Evolutionary conservation across 441 rosid genomes (phyloP).

Genomic region (Corymbia citriodora): DNA sequence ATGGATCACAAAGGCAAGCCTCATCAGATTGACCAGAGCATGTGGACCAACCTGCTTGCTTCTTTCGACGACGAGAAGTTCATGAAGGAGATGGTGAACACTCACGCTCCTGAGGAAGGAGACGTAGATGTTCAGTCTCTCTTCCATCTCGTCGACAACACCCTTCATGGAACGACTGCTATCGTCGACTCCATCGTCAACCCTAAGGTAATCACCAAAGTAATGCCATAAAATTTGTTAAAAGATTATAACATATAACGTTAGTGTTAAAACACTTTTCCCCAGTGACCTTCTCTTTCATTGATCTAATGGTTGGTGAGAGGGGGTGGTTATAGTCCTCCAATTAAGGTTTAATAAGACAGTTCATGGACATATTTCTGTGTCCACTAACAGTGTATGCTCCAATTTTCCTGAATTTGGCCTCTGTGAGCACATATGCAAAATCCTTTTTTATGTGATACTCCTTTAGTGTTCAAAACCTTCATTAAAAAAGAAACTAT

Average conservation of each 20-base stretch:
- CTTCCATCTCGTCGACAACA: not conserved
- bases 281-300: not conserved
- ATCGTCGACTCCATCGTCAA: not conserved
- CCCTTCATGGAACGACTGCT: not conserved
- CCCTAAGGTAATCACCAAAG: not conserved
- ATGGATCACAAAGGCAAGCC: not conserved
- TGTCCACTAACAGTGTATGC: not conserved
- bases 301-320: not conserved
- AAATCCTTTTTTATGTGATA: not conserved
- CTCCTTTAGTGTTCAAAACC: not conserved
- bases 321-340: not conserved
- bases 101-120: not conserved
- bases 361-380: not conserved
- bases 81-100: not conserved
- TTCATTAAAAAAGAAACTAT: not conserved
- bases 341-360: not conserved
- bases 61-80: not conserved
- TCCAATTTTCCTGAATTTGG: not conserved
- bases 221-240: too few relatives aligned
- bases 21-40: not conserved
- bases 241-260: too few relatives aligned
- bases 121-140: not conserved
- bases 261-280: not conserved
- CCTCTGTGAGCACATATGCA: not conserved
- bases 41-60: not conserved